Evolutionary conservation across 176 grass and related monocot species (phyloP), one percentile per base, ranked within the genome.

Genomic region (Zizania latifolia): DNA sequence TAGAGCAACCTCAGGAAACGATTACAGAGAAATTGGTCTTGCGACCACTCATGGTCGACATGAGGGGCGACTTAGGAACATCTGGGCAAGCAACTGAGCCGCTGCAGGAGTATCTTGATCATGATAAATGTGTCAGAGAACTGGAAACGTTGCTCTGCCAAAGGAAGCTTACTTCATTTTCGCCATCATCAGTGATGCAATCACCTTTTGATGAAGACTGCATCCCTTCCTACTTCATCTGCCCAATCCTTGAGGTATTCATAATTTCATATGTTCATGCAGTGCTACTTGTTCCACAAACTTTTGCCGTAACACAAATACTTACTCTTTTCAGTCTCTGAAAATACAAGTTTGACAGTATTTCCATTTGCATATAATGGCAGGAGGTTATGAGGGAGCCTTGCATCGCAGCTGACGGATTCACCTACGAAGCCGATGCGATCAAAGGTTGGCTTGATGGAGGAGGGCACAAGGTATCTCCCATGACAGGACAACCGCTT

Each of bases 361-460:
- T 41, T 39, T 41, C 12, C 21, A 7, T 34, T 36, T 14, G 39
- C 5, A 39, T 33, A 35, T 56, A 17, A 19, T 58, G 74, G 19
- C 83, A 89, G 91, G 91, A 90, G 80, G 45, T 85, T 16, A 90
- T 88, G 91, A 85, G 28, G 28, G 78, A 87, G 64, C 91, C 87
- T 43, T 74, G 68, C 13, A 82, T 85, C n/a, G 91, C 90, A 9
- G 77, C 91, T 17, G 91, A 96, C n/a, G 86, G 84, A 4, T 84
- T 90, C 79, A 88, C 82, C 23, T 97, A 90, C 58, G 93, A 97
- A 83, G 60, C 68, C 26, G 82, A 88, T 11, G 82, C 82, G 6
- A 84, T 79, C 84, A 83, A 59, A 62, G 64, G 68, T 1, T 97
- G 90, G 85, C 40, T 93, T 14, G 69, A 86, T 26, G 69, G 62